Evolutionary conservation across 148 eudicot genomes (phyloP).

Genomic region (Talinum fruticosum): DNA sequence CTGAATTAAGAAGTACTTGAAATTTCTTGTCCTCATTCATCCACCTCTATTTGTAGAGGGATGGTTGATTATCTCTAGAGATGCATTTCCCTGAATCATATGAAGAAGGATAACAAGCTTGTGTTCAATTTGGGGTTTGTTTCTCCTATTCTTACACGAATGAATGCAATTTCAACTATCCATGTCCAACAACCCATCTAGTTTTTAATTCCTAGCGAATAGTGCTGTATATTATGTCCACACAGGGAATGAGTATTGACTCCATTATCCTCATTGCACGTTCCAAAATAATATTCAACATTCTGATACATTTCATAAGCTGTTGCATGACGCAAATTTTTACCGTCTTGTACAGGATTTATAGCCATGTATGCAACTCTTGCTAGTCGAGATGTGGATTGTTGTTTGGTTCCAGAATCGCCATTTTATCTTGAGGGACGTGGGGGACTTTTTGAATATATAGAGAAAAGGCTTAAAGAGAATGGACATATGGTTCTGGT

Average conservation of each 20-base stretch:
- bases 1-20: not conserved
- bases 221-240: too few relatives aligned
- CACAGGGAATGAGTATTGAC: too few relatives aligned
- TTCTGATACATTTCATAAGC: not conserved
- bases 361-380: conserved; percentile 45
- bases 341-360: conserved; percentile 32
- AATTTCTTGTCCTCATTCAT: not conserved
- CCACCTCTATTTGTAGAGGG: not conserved
- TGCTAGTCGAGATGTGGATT: conserved; percentile 46
- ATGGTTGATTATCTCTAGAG: not conserved
- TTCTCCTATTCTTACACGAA: not conserved
- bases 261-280: too few relatives aligned
- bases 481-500: conserved; percentile 46
- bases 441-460: conserved; percentile 43
- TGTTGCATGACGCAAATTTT: not conserved
- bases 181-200: too few relatives aligned
- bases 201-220: too few relatives aligned
- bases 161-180: not conserved
- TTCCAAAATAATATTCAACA: too few relatives aligned
- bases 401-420: conserved; percentile 49
- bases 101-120: not conserved
- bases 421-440: conserved; percentile 47
- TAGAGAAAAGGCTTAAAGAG: conserved; percentile 43
- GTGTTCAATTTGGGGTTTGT: not conserved
- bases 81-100: not conserved